phyloP scores from a whole-genome alignment of 2,329 filamentous ascomycete species.

The Trichoderma oligosporum region DNA sequence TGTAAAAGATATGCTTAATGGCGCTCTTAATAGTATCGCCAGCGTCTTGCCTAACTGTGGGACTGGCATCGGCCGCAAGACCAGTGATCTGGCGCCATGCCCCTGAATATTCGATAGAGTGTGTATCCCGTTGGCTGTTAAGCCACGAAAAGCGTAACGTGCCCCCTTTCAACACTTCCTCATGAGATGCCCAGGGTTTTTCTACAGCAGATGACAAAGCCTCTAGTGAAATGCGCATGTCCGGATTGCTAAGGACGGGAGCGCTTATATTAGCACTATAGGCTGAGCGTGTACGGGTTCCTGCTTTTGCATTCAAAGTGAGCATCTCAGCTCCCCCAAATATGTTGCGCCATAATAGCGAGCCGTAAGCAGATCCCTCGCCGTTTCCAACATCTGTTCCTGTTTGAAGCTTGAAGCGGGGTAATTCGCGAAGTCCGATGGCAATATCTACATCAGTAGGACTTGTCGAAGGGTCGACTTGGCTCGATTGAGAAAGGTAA shows the following conservation, averaged over 20 bases:
- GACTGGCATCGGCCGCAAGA: constrained; percentile 70
- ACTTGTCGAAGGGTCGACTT: constrained; percentile 63
- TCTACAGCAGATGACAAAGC: constrained; percentile 78
- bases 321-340: constrained; percentile 91
- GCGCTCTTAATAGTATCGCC: constrained; percentile 90
- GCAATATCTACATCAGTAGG: constrained; percentile 80
- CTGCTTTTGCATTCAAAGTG: constrained; percentile 79
- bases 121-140: constrained; percentile 59
- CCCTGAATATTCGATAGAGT: constrained; percentile 76
- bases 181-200: constrained; percentile 91
- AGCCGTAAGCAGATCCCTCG: constrained; percentile 89
- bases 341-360: constrained; percentile 82
- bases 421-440: constrained; percentile 76
- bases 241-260: constrained; percentile 79
- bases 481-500: constrained; percentile 72
- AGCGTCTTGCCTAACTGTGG: constrained; percentile 76
- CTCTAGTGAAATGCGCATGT: constrained; percentile 74
- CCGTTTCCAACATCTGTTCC: constrained; percentile 92
- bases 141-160: constrained; percentile 74
- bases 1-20: constrained; percentile 73
- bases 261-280: constrained; percentile 84
- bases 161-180: constrained; percentile 79
- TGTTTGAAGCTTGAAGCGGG: constrained; percentile 82
- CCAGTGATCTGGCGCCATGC: constrained; percentile 87
- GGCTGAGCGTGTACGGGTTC: constrained; percentile 84